Evolutionary conservation across 2,329 filamentous ascomycete species (phyloP).

Genomic region (Plectosphaerella plurivora): DNA sequence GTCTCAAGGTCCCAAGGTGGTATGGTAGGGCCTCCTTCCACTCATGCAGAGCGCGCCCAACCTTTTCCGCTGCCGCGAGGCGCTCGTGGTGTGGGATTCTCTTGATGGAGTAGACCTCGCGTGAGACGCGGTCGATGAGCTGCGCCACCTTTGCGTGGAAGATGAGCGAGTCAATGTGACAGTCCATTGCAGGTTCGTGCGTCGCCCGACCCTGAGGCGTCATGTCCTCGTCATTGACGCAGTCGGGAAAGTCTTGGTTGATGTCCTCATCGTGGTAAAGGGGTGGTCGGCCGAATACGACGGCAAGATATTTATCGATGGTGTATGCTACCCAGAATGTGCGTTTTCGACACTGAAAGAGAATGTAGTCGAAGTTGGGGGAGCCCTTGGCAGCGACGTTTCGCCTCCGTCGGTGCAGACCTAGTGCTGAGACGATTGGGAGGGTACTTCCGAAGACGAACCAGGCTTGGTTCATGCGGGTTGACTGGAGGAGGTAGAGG

Average conservation of each 20-base stretch:
- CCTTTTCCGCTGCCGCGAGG: slow-evolving; percentile 28
- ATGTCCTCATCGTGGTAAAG: slow-evolving; percentile 61
- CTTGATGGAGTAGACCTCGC: slow-evolving; percentile 33
- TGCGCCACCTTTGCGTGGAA: slow-evolving; percentile 38
- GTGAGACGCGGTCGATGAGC: slow-evolving; percentile 33
- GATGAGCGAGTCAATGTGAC: slow-evolving; percentile 42
- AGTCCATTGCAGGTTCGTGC: slow-evolving; percentile 30
- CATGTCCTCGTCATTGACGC: slow-evolving; percentile 54
- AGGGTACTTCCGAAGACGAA: slow-evolving; percentile 54
- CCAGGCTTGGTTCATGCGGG: slow-evolving; percentile 57
- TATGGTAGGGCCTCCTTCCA: slow-evolving; percentile 35
- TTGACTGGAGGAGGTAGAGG: slow-evolving; percentile 53
- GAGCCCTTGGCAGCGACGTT: background rate
- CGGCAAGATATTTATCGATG: slow-evolving; percentile 58
- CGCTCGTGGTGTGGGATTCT: slow-evolving; percentile 27
- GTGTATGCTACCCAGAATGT: slow-evolving; percentile 61
- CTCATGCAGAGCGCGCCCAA: slow-evolving; percentile 30
- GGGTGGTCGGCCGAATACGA: slow-evolving; percentile 57
- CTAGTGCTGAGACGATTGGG: slow-evolving; percentile 44
- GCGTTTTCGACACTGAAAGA: slow-evolving; percentile 48
- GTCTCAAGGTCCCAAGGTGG: slow-evolving; percentile 36
- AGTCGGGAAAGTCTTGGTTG: slow-evolving; percentile 54
- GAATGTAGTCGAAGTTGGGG: slow-evolving; percentile 32
- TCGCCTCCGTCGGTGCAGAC: slow-evolving; percentile 16
- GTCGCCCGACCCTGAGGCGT: slow-evolving; percentile 27